These are phyloP conservation scores for Salvia splendens DNA, from an alignment of 257 asterid genomes.

Conservation along the genomic window DNA sequence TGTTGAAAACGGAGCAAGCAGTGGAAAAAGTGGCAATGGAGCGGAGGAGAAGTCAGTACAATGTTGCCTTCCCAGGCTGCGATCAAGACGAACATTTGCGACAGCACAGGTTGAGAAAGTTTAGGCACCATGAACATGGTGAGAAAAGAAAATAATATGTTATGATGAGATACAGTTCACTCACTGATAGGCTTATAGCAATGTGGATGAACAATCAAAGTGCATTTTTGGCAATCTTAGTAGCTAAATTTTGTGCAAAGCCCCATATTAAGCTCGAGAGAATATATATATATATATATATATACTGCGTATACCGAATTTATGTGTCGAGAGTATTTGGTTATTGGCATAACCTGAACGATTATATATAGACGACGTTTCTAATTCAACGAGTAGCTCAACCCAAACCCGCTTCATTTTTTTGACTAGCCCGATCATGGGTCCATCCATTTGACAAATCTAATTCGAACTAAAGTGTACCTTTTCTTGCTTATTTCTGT, in stretches of 20 bases:
- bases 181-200: slow-evolving; percentile 19
- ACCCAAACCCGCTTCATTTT: too few relatives aligned
- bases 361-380: too few relatives aligned
- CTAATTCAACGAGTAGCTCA: too few relatives aligned
- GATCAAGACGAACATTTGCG: slow-evolving; percentile 38
- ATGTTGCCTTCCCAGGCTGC: slow-evolving; percentile 69
- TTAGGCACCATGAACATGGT: slow-evolving; percentile 31
- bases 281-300: background rate
- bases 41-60: slow-evolving; percentile 36
- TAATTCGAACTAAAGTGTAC: too few relatives aligned
- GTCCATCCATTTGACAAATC: too few relatives aligned
- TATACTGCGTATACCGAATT: too few relatives aligned
- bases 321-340: too few relatives aligned
- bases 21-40: slow-evolving; percentile 38
- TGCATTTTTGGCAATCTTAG: slow-evolving; percentile 26
- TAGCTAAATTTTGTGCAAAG: slow-evolving; percentile 24
- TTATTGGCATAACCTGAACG: too few relatives aligned
- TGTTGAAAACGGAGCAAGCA: slow-evolving; percentile 30
- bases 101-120: slow-evolving; percentile 27
- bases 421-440: too few relatives aligned
- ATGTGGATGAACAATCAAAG: slow-evolving; percentile 32
- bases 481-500: too few relatives aligned
- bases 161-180: slow-evolving; percentile 1
- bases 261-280: background rate
- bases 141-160: slow-evolving; percentile 29